phyloP scores from a whole-genome alignment of 2,329 filamentous ascomycete genomes.

The Xylogone sp. region DNA sequence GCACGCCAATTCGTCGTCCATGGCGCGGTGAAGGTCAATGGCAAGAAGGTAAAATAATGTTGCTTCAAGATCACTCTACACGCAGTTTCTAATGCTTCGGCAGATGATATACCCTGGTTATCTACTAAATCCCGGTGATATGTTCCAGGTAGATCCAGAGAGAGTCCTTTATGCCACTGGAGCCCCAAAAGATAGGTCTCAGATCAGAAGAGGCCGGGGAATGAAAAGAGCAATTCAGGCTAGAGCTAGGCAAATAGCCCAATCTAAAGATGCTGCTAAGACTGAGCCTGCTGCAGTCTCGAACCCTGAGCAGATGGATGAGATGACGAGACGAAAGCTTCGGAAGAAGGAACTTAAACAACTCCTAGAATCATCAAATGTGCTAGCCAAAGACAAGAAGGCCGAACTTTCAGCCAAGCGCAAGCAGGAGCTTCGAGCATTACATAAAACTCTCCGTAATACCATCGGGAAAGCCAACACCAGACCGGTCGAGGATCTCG shows the following conservation, averaged over 20 bases:
- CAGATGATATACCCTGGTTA: slow-evolving; percentile 93
- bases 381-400: slow-evolving; percentile 51
- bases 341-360: slow-evolving; percentile 39
- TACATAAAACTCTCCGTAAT: slow-evolving; percentile 50
- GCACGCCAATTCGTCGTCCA: slow-evolving; percentile 93
- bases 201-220: slow-evolving; percentile 17
- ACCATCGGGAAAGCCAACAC: slow-evolving; percentile 32
- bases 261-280: slow-evolving; percentile 22
- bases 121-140: slow-evolving; percentile 91
- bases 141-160: slow-evolving; percentile 93
- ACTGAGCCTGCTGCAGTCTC: slow-evolving; percentile 13
- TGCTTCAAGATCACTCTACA: neutral
- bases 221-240: slow-evolving; percentile 9
- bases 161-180: slow-evolving; percentile 87
- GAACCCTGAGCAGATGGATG: slow-evolving; percentile 14
- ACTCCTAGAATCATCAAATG: slow-evolving; percentile 54
- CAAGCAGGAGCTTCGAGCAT: slow-evolving; percentile 72
- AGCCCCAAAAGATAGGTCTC: slow-evolving; percentile 51
- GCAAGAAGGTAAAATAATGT: slow-evolving; percentile 71
- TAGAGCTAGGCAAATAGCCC: slow-evolving; percentile 9
- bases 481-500: slow-evolving; percentile 12
- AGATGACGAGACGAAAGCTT: slow-evolving; percentile 26
- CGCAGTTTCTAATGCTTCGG: slow-evolving; percentile 7
- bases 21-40: slow-evolving; percentile 92
- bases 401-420: slow-evolving; percentile 59